Base-by-base conservation (phyloP, 2,329 filamentous ascomycete genomes). In the Diaporthe velutina region DNA sequence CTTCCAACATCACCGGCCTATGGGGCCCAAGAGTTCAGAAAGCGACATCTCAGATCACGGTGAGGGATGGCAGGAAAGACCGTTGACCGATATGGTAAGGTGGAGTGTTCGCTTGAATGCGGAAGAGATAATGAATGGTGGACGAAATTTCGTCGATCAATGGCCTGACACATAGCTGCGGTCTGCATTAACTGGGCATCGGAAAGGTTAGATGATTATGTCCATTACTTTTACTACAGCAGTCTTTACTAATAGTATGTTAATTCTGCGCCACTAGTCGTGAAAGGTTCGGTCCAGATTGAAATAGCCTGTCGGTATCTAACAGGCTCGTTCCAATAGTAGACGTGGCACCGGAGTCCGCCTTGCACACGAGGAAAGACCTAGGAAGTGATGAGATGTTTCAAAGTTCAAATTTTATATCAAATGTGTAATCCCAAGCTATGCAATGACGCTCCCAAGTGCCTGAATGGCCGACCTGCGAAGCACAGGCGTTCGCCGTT, bases 1-100 rank as follows among this genome's bases (percentile, higher is more conserved):
- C 4, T 87, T 90, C 77, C 83, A 86, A n/a, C 85, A 87, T 22
- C 85, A 88, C 75, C 81, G 85, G 2, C 78, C 83, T 0, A 82
- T 82, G 0, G 88, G 87, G 1, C 78, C 79, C 1, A 79, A 78
- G 54, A 79, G 72, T 12, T 76, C 78, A 2, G 79, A 78, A 54
- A 86, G 84, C 71, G 83, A 87, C 60, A 86, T 86, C 54, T 78
- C 78, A 1, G 76, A 82, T 4, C 80, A 84, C 35, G 81, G 78
- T 0, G 80, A 79, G 0, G 82, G 79, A 1, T 82, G 78, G 28
- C 79, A 80, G 57, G 79, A 83, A 0, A 76, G 76, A 25, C 78
- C 79, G 8, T 74, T 76, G 57, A 85, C 84, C 0, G 79, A 81
- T 35, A 83, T 84, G 74, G 73, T 86, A 2, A 78, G 85, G 57